Conservation (phyloP, 306 rosid genomes). For the Acacia acuminata region DNA sequence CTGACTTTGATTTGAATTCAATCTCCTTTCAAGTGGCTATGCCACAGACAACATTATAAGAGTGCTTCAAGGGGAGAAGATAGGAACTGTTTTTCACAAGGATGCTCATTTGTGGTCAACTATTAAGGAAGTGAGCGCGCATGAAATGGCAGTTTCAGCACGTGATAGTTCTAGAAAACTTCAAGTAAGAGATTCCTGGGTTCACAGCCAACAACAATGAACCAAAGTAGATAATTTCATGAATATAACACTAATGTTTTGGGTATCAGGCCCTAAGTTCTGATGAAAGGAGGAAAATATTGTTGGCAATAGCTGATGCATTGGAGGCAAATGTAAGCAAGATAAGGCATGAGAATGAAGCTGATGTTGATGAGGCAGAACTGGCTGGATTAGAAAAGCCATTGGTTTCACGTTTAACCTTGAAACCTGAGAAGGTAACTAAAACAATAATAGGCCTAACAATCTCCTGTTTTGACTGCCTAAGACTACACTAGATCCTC, state of each 20-base stretch:
- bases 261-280: slow-evolving; percentile 55
- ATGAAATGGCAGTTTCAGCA: slow-evolving; percentile 88
- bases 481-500: not conserved
- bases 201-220: not conserved
- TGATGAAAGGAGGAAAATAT: slow-evolving; percentile 69
- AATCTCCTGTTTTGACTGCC: not conserved
- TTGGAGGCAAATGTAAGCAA: slow-evolving; percentile 64
- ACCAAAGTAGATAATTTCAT: slow-evolving; percentile 15
- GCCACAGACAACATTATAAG: slow-evolving; percentile 72
- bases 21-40: slow-evolving; percentile 60
- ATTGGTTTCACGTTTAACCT: slow-evolving; percentile 71
- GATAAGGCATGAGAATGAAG: slow-evolving; percentile 65
- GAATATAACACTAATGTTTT: slow-evolving; percentile 19
- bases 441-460: not conserved
- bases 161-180: slow-evolving; percentile 71
- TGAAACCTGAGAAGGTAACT: slow-evolving; percentile 74
- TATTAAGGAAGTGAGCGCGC: slow-evolving; percentile 63
- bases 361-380: slow-evolving; percentile 58
- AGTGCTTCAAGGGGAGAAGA: slow-evolving; percentile 82
- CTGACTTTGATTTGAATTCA: slow-evolving; percentile 32
- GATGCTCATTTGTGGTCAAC: slow-evolving; percentile 81
- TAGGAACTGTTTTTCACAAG: slow-evolving; percentile 90
- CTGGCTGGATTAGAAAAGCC: slow-evolving; percentile 64
- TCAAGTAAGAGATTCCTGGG: slow-evolving; percentile 49
- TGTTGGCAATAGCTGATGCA: slow-evolving; percentile 85